Percentiles rank a stretch among this genome's conserved stretches.
These are phyloP conservation scores for Dioscorea alata DNA, from an alignment of 106 monocot species.

Conservation along the genomic window DNA sequence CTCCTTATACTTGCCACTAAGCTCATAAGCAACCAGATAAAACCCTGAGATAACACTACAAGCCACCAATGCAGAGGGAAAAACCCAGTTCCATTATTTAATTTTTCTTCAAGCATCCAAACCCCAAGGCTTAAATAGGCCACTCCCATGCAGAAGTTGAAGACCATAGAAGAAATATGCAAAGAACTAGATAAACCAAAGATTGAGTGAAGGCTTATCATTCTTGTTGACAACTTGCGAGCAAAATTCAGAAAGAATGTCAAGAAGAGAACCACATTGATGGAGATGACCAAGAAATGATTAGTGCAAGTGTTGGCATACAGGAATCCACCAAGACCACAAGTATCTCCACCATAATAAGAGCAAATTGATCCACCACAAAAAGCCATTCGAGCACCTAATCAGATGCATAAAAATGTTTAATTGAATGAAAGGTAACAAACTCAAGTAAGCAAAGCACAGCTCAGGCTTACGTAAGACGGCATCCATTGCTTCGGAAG, in stretches of 20 bases:
- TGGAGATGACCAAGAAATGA: slow-evolving; percentile 30
- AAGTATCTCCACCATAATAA: slow-evolving; percentile 1
- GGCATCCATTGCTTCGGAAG: background rate
- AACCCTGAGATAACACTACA: slow-evolving; percentile 42
- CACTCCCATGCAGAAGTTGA: slow-evolving; percentile 40
- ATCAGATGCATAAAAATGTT: background rate
- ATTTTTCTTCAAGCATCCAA: slow-evolving; percentile 31
- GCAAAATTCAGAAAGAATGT: slow-evolving; percentile 24
- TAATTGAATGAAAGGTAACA: background rate
- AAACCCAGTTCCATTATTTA: slow-evolving; percentile 7
- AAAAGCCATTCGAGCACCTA: slow-evolving; percentile 13
- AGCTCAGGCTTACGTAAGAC: background rate
- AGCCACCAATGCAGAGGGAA: slow-evolving; percentile 37
- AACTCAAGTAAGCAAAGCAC: background rate
- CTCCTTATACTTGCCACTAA: slow-evolving; percentile 7
- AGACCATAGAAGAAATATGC: slow-evolving; percentile 8
- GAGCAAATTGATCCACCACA: background rate
- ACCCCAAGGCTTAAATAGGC: slow-evolving; percentile 37
- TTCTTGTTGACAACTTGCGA: slow-evolving; percentile 10
- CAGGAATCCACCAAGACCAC: slow-evolving; percentile 10
- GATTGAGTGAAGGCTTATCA: background rate
- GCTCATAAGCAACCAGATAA: slow-evolving; percentile 28
- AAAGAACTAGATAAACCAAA: slow-evolving; percentile 20
- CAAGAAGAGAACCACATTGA: slow-evolving; percentile 26
- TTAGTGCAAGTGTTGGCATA: slow-evolving; percentile 27